Base-by-base conservation (phyloP, 2,329 filamentous ascomycete species). In the Cladobotryum mycophilum region DNA sequence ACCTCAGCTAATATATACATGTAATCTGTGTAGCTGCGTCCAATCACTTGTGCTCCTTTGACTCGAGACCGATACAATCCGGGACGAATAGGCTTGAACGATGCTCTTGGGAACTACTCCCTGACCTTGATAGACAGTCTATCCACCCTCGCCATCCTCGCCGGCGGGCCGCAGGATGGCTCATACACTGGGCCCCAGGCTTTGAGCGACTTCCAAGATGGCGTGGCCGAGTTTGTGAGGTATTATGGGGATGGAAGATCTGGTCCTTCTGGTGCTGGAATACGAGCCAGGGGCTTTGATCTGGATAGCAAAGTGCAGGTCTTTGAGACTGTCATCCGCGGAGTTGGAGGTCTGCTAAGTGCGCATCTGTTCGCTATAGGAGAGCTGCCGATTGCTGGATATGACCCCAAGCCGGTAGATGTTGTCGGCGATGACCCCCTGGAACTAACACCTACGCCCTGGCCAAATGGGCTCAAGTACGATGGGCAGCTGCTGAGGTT, bases 291-390 rank as follows among this genome's bases (percentile, higher is more conserved):
- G 49, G 93, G 90, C 0, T 99, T 99, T 62, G 89, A 99, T 67
- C 75, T 96, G 38, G 92, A 99, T 69, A 96, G 91, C 72, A 99
- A 97, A 70, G 93, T 99, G 2, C 92, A 99, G 70, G 89, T 99
- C 37, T 99, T 99, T 63, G 93, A 99, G 73, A 97, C 92, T 1
- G 92, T 96, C 35, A 99, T 99, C 59, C 81, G 93, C 52, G 93
- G 92, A 14, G 81, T 95, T 42, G 93, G 93, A 13, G 93, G 93
- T 1, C 74, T 99, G 51, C 71, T 99, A 57, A 96, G 91, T 62
- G 90, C 92, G 2, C 93, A 99, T 70, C 73, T 96, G 40, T 99
- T 99, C 66, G 92, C 93, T 12, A 77, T 90, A 18, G 93, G 91
- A 34, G 90, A 95, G 51, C 71, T 99, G 50, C 93, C 93, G 1